Evolutionary conservation across 1,284 basidiomycete genomes (phyloP).

Genomic region (Rhodotorula sp.): DNA sequence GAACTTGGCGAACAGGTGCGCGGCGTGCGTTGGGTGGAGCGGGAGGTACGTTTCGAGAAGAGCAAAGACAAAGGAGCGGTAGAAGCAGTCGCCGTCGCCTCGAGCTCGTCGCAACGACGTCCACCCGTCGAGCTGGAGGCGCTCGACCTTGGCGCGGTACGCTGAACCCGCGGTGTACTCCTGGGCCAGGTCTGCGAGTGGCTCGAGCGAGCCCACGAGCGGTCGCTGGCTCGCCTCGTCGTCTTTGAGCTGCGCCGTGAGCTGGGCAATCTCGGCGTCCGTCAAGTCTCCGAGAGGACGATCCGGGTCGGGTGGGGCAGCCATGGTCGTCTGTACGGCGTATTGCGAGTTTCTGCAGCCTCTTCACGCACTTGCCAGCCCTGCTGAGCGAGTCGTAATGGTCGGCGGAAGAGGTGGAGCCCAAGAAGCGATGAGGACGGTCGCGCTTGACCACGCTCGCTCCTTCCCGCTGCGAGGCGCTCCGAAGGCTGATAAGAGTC

Average conservation of each 20-base stretch:
- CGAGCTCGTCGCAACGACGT: constrained; percentile 65
- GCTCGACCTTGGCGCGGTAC: constrained; percentile 68
- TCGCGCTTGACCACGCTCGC: too few species aligned
- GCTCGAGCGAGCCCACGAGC: constrained; percentile 52
- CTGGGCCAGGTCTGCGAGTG: constrained; percentile 48
- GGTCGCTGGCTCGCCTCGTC: constrained; percentile 38
- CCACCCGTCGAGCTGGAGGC: constrained; percentile 62
- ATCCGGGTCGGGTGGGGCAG: not conserved
- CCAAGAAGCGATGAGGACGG: too few species aligned
- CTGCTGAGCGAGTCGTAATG: too few species aligned
- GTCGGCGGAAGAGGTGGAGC: too few species aligned
- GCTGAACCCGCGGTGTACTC: constrained; percentile 67
- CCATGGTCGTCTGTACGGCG: not conserved
- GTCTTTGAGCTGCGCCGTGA: constrained; percentile 29
- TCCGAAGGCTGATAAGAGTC: too few species aligned
- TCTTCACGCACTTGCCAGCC: too few species aligned
- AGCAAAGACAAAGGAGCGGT: constrained; percentile 68
- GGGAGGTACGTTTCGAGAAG: constrained; percentile 64
- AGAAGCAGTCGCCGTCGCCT: constrained; percentile 76
- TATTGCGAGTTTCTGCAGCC: too few species aligned
- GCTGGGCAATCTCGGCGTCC: constrained; percentile 33
- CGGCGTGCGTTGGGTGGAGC: constrained; percentile 57
- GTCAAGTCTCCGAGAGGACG: constrained; percentile 22
- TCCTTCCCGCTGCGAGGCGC: too few species aligned
- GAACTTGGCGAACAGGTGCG: constrained; percentile 60